Evolutionary conservation across 805 yeast genomes (phyloP).

Genomic region (Clavispora phyllophila): DNA sequence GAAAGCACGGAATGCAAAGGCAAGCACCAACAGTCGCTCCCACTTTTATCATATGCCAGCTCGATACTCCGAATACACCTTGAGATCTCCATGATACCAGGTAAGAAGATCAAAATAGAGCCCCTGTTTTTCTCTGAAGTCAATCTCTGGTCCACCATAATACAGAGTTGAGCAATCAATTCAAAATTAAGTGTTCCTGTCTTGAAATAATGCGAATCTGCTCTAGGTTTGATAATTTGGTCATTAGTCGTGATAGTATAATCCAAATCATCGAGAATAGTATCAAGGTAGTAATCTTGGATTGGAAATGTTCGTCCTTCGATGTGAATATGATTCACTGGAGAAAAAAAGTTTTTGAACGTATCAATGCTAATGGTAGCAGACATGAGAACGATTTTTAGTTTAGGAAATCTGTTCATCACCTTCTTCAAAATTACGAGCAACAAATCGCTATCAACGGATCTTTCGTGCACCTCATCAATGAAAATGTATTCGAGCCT

Average conservation of each 20-base stretch:
- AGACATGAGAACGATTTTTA: conserved; percentile 82
- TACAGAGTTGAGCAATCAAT: conserved; percentile 54
- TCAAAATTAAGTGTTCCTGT: conserved; percentile 72
- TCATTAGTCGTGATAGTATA: conserved; percentile 44
- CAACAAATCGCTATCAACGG: conserved; percentile 83
- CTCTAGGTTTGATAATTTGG: conserved; percentile 48
- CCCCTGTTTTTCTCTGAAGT: conserved; percentile 44
- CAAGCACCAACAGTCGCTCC: conserved; percentile 35
- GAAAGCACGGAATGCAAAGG: conserved; percentile 88
- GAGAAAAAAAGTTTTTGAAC: conserved; percentile 62
- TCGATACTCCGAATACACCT: conserved; percentile 48
- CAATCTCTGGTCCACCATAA: conserved; percentile 48
- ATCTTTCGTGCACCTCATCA: conserved; percentile 97
- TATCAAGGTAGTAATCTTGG: conserved; percentile 66
- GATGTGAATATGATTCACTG: conserved; percentile 66
- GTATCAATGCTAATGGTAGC: conserved; percentile 79
- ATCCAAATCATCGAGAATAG: conserved; percentile 51
- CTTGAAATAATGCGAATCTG: conserved; percentile 62
- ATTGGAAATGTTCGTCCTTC: conserved; percentile 95
- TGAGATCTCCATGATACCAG: conserved; percentile 86
- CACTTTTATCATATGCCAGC: conserved; percentile 3
- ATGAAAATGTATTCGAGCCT: conserved; percentile 67
- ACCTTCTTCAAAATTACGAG: conserved; percentile 70
- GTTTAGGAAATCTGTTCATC: conserved; percentile 42
- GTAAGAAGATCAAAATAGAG: conserved; percentile 78